Base-by-base conservation (phyloP, 768 basidiomycete genomes). In the Nidularia pulvinata region DNA sequence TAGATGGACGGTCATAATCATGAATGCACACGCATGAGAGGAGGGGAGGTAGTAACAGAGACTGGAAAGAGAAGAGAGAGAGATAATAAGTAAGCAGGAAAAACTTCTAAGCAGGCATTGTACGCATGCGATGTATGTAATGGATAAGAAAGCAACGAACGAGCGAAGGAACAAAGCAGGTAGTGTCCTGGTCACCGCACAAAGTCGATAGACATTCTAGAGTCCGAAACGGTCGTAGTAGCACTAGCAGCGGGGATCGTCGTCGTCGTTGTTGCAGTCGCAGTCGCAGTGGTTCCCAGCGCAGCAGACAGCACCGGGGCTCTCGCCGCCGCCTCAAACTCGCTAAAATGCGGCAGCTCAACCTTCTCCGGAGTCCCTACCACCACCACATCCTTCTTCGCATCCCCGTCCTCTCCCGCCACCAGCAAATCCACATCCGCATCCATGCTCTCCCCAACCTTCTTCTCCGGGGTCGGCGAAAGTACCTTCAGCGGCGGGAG, bases 401-500 rank as follows among this genome's bases (percentile, higher is more conserved):
- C 39, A 36, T 58, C 49, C 51, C 47, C 52, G 47, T 55, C 57
- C 33, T 59, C 56, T 46, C 54, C 58, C 36, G 51, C 53, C 34
- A 51, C 39, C n/a, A n/a, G n/a, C n/a, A n/a, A n/a, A n/a, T n/a
- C n/a, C n/a, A n/a, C n/a, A n/a, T n/a, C n/a, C 48, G 52, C 33
- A 52, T 54, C 48, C 55, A 7, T 51, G n/a, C n/a, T n/a, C 47
- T 49, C 54, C 34, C 53, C 50, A 30, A 48, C 50, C 33, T 58
- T 59, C 11, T 56, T 50, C 53, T 62, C 56, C 16, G 50, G 50
- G 42, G 37, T 56, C 32, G 58, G 52, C 19, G 55, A 56, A 7
- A 58, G 61, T 16, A 81, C 68, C 60, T 86, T 86, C 50, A 91
- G 68, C 45, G 90, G 90, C 33, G 90, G 80, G 4, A 92, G 69